Percentiles rank a stretch among this genome's conserved stretches.
phyloP scores from a whole-genome alignment of 163 green algal species.

The Dunaliella salina region DNA sequence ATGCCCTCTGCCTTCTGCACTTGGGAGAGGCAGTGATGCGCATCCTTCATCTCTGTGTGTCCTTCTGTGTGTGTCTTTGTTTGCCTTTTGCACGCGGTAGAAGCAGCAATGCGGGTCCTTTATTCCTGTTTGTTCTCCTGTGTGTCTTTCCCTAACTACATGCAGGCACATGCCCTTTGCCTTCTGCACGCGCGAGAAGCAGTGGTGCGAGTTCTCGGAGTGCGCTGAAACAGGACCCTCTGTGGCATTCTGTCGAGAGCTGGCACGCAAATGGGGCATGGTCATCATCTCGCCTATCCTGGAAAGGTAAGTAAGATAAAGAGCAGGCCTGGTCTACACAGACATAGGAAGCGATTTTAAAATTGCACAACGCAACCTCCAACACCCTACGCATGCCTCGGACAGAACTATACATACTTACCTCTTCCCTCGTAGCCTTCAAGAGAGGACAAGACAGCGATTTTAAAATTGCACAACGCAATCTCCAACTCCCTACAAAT shows the following conservation, averaged over 20 bases:
- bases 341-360: too few relatives aligned
- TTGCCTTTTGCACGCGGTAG: slow-evolving; percentile 47
- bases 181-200: slow-evolving; percentile 91
- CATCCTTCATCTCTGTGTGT: not conserved
- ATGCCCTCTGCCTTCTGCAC: slow-evolving; percentile 95
- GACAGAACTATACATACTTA: too few relatives aligned
- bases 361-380: too few relatives aligned
- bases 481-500: too few relatives aligned
- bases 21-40: not conserved
- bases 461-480: too few relatives aligned
- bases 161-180: slow-evolving; percentile 85
- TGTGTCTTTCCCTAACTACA: too few relatives aligned
- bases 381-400: too few relatives aligned
- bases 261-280: slow-evolving; percentile 56
- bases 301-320: slow-evolving; percentile 55
- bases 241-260: slow-evolving; percentile 42
- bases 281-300: slow-evolving; percentile 92
- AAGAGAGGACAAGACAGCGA: too few relatives aligned
- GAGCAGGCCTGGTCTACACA: too few relatives aligned
- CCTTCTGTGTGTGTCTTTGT: too few relatives aligned
- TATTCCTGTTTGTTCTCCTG: not conserved
- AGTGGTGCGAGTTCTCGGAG: slow-evolving; percentile 93
- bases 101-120: not conserved
- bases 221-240: slow-evolving; percentile 45
- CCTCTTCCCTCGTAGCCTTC: too few relatives aligned